Evolutionary conservation across 371 early-diverging fungal species (phyloP), one percentile per base, ranked within the genome.

Genomic region (Mucor circinelloides): DNA sequence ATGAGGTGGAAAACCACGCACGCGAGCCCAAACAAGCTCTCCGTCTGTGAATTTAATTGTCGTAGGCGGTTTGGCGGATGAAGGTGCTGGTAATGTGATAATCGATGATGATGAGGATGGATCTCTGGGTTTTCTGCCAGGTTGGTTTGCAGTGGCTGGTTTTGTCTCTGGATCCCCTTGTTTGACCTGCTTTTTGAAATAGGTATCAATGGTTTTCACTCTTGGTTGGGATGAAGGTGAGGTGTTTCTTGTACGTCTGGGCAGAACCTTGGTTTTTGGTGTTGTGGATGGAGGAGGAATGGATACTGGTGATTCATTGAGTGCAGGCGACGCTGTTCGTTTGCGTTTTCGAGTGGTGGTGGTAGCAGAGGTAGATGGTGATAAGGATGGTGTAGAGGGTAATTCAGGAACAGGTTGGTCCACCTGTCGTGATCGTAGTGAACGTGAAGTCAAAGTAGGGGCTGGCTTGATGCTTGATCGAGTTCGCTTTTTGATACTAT

Each of bases 21-120:
- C 81, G 27, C 76, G 72, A 2, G 81, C 83, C 83, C 83, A 83
- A 17, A 83, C 79, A 64, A 83, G 67, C 31, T 71, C 63, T 32
- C 66, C 52, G 9, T 66, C 19, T 13, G 31, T 50, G 59, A 58
- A 66, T 19, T 36, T 48, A 4, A 66, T 19, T 19, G 1, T 58
- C 17, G 3, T 6, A 13, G 28, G n/a, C 15, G 21, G 36, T 21
- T 40, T 31, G 1, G 25, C 46, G 3, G 30, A 30, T 9, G 23
- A 13, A 13, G 21, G 13, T 27, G 34, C 27, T 36, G 56, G 23
- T n/a, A 54, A 23, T 21, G 48, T n/a, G n/a, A n/a, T n/a, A n/a
- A n/a, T n/a, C n/a, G n/a, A n/a, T n/a, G n/a, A 5, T 48, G 48
- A n/a, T 10, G 30, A 2, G 2, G 55, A n/a, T 30, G 56, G 3